Evolutionary conservation across 805 yeast genomes (phyloP), one percentile per base, ranked within the genome.

Genomic region (Teunomyces cretensis): DNA sequence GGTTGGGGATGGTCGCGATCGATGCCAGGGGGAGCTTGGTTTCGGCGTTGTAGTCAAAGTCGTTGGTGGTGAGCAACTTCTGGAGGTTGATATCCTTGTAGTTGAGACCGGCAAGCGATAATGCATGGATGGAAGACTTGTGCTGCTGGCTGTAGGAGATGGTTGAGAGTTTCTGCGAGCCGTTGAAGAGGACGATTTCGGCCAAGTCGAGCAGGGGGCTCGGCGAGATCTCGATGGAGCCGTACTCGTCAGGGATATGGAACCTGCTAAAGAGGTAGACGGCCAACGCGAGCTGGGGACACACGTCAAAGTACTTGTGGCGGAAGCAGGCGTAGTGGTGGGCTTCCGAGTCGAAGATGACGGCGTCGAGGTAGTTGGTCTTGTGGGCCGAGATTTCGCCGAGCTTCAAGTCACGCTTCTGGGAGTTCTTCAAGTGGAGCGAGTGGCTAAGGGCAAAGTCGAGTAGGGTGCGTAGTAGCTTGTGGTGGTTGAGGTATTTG

Each of bases 91-190:
- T 48, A 6, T 58, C 53, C 22, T 53, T 51, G 46, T 48, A 53
- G 41, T 58, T 52, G 13, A 47, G 41, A 13, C 58, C 60, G 31
- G 51, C 47, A 2, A 51, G 28, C 32, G 51, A 50, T 26, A 61
- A 43, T 2, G 61, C 62, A 28, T 52, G 54, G 22, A 52, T 46
- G 24, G 57, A 49, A 0, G 66, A 47, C 37, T 59, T 60, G 46
- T 60, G 64, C 35, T 61, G 68, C 52, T 64, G 66, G 17, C 51
- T 47, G 44, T 56, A 60, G 4, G 59, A 52, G 7, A 64, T 56
- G 1, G 64, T 45, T 9, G 52, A 50, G 30, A 55, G 41, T 39
- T 55, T 56, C 33, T 60, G 56, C 39, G 53, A 54, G 4, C 68
- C 68, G 32, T 58, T 60, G 22, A 64, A 45, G 9, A 64, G 42